These are phyloP conservation scores for Biscogniauxia sp. DNA, from an alignment of 2,329 filamentous ascomycete genomes.

Conservation along the genomic window DNA sequence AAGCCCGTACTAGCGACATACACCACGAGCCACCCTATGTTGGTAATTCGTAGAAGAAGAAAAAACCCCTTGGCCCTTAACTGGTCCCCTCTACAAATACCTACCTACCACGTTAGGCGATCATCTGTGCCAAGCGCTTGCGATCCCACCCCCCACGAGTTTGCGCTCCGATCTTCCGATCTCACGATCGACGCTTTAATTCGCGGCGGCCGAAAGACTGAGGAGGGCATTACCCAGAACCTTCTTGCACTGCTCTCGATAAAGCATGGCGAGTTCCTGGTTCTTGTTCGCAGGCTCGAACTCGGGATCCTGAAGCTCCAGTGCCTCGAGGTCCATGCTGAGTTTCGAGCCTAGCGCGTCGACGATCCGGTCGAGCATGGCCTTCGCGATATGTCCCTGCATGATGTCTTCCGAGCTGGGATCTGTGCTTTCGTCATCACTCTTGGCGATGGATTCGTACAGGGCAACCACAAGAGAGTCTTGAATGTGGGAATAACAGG, in stretches of 20 bases:
- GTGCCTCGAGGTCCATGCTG: constrained; percentile 42
- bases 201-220: constrained; percentile 18
- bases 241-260: constrained; percentile 46
- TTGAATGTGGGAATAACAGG: constrained; percentile 50
- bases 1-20: background rate
- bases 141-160: background rate
- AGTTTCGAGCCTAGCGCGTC: constrained; percentile 38
- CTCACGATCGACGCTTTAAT: constrained; percentile 8
- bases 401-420: constrained; percentile 40
- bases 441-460: constrained; percentile 33
- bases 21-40: too few relatives aligned
- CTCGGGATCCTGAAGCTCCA: constrained; percentile 41
- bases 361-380: constrained; percentile 37
- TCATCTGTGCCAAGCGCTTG: background rate
- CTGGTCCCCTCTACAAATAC: too few relatives aligned
- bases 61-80: too few relatives aligned
- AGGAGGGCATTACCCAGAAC: constrained; percentile 45
- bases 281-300: constrained; percentile 40
- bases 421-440: constrained; percentile 14
- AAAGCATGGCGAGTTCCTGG: constrained; percentile 48
- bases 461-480: constrained; percentile 53
- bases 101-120: background rate
- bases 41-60: too few relatives aligned
- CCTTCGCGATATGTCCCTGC: constrained; percentile 41
- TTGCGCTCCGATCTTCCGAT: background rate